Evolutionary conservation across 352 stramenopile species (phyloP), one percentile per base, ranked within the genome.

Genomic region (Globisporangium takayamanum): DNA sequence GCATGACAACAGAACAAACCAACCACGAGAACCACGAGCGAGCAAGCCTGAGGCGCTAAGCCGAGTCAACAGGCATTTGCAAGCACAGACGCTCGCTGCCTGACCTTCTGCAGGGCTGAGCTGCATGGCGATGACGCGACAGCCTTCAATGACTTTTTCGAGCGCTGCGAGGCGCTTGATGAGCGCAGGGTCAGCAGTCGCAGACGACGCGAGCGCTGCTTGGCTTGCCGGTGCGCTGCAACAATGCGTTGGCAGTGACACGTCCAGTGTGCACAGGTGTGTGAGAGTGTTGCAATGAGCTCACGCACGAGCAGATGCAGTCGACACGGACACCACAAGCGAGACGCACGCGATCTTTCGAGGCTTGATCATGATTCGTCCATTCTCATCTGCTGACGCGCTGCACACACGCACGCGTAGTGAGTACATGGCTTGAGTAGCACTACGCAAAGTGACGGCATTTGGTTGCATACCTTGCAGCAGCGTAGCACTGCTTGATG

Each of bases 401-500:
- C 84, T 94, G 30, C 25, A 64, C 2, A 64, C 20, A 61, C 8
- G 33, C 20, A n/a, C 25, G 26, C 37, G 16, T 28, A 18, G 11
- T 4, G 7, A 28, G 18, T 18, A 5, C 28, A 36, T 45, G 25
- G 6, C 2, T 39, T 18, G 22, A 8, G 5, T 16, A 46, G 4
- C 10, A 28, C 4, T 15, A 18, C 50, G 14, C 20, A 4, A 33
- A 16, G 7, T 15, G 45, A 22, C 33, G n/a, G 18, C 46, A 12
- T n/a, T 45, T 7, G 15, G 39, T 5, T 12, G 53, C 52, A 14
- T 60, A 91, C 75, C 80, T 92, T 5, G 88, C 85, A 16, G 84
- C 83, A 16, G 84, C 79, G 63, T 96, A 96, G 71, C 84, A 94
- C 57, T 93, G 84, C 60, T 92, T 92, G 63, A 96, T 90, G 56